Conservation (phyloP, 2,329 filamentous ascomycete species). For the Hymenoscyphus scutula region DNA sequence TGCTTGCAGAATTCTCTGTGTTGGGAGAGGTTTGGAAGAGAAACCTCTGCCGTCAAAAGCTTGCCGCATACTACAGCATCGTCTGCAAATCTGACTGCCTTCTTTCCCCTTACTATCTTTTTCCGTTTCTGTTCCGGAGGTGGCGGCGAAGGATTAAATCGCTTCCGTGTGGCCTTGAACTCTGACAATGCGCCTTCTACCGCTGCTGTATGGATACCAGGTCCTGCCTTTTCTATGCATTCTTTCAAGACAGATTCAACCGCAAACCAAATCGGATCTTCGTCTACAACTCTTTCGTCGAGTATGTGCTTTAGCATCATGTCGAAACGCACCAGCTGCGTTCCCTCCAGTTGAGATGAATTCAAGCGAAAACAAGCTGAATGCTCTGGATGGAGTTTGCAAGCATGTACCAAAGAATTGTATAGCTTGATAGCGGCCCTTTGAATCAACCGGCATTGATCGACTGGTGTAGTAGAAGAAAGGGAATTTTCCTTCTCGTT, state of each 20-base stretch:
- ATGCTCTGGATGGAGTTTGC: not conserved
- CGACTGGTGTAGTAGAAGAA: not conserved
- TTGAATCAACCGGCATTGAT: not conserved
- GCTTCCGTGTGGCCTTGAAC: not conserved
- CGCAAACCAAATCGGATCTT: not conserved
- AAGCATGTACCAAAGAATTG: not conserved
- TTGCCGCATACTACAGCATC: too few relatives aligned
- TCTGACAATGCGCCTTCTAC: not conserved
- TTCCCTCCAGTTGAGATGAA: not conserved
- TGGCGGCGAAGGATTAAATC: not conserved
- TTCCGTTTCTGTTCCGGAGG: too few relatives aligned
- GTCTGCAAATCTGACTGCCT: not conserved
- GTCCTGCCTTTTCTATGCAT: not conserved
- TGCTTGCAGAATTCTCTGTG: not conserved
- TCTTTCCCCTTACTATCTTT: too few relatives aligned
- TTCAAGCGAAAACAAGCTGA: not conserved
- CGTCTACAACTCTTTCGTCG: not conserved
- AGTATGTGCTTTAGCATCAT: not conserved
- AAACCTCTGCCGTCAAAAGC: too few relatives aligned
- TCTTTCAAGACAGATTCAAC: not conserved
- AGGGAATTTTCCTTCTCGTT: not conserved
- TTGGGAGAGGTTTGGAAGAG: not conserved
- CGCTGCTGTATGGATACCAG: not conserved
- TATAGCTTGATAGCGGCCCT: not conserved
- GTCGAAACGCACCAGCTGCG: not conserved